Conservation (phyloP, 208 protist species). For the Acanthamoeba culbertsoni region DNA sequence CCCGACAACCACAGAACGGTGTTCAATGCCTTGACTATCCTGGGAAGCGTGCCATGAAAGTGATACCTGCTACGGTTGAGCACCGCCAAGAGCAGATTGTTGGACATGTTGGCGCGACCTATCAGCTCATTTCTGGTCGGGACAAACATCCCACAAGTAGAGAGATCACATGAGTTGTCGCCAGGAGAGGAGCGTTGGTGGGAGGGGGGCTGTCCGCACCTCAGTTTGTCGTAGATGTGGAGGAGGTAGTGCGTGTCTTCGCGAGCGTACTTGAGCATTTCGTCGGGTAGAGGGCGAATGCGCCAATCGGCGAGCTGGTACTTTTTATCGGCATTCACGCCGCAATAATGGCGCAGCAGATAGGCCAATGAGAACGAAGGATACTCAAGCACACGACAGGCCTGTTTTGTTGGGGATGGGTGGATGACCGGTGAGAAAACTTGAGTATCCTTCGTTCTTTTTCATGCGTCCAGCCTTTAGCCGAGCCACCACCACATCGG, state of each 20-base stretch:
- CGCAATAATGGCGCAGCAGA: conserved; percentile 92
- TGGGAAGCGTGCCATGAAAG: no score
- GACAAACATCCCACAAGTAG: conserved; percentile 95
- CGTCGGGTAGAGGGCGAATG: conserved; percentile 92
- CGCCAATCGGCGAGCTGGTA: conserved; percentile 98
- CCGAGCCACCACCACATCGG: no score
- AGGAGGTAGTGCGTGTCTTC: conserved; percentile 98
- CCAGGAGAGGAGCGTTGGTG: conserved; percentile 91
- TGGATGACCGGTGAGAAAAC: no score
- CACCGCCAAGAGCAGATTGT: conserved; percentile 89
- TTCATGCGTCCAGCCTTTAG: no score
- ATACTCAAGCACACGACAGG: conserved; percentile 90
- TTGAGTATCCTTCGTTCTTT: no score
- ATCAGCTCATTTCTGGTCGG: conserved; percentile 82
- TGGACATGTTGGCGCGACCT: conserved; percentile 71
- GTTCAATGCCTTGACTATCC: no score
- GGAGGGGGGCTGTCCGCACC: conserved; percentile 69
- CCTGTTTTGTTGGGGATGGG: no score
- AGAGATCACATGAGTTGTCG: conserved; percentile 97
- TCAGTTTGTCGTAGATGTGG: conserved; percentile 91
- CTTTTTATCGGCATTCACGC: conserved; percentile 94
- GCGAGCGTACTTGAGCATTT: conserved; percentile 96
- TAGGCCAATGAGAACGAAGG: conserved; percentile 92
- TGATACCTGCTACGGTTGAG: conserved; percentile 3
- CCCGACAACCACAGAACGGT: no score